Conservation (phyloP, 345 rosid genomes). For the Excoecaria agallocha region DNA sequence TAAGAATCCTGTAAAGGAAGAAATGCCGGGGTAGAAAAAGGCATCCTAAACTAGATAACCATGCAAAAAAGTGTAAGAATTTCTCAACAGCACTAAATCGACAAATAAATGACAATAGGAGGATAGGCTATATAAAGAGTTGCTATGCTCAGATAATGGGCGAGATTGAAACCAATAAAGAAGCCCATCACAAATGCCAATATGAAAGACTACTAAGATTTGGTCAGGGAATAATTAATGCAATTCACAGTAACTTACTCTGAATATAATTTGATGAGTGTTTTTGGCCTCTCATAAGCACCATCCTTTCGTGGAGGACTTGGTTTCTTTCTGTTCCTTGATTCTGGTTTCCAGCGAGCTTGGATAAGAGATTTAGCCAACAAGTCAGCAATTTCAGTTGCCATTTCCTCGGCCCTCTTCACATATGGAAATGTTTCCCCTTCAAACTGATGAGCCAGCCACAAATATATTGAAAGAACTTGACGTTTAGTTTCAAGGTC, state of each 20-base stretch:
- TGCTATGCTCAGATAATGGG: no score
- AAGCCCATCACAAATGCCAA: no score
- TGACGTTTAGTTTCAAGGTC: constrained; percentile 88
- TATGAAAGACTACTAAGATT: not conserved
- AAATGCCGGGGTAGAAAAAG: no score
- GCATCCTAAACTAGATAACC: no score
- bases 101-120: no score
- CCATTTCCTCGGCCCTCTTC: constrained; percentile 83
- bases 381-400: constrained; percentile 65
- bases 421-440: constrained; percentile 67
- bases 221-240: not conserved
- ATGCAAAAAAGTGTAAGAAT: no score
- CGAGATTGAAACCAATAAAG: not conserved
- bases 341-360: constrained; percentile 74
- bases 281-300: constrained; percentile 58
- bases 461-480: constrained; percentile 81
- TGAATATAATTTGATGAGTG: constrained; percentile 42
- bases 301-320: constrained; percentile 40
- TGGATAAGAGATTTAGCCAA: constrained; percentile 73
- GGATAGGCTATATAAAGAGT: no score
- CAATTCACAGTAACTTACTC: constrained; percentile 35
- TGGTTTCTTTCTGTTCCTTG: constrained; percentile 46
- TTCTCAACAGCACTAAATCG: no score
- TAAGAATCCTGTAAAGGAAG: no score
- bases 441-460: constrained; percentile 83